A percentile compares a stretch with the other conserved stretches of the same genome.
Conservation (phyloP, 331 rosid species). For the Erythrophleum ivorense region DNA sequence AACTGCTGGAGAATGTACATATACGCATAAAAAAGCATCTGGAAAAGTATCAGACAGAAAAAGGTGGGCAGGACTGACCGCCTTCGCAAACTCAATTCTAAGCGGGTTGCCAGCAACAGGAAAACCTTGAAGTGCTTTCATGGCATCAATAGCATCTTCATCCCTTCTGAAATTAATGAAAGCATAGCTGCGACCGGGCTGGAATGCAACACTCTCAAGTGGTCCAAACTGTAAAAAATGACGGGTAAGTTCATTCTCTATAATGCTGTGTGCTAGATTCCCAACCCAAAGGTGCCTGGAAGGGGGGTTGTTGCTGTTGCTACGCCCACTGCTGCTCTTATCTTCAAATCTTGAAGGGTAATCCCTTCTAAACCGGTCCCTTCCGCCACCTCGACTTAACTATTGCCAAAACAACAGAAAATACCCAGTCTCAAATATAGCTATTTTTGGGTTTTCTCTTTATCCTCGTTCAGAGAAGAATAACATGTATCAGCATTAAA, state of each 20-base stretch:
- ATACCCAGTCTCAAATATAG: background rate
- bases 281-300: conserved; percentile 84
- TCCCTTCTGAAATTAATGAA: conserved; percentile 78
- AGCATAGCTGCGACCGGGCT: conserved; percentile 85
- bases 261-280: conserved; percentile 61
- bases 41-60: conserved; percentile 51
- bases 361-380: conserved; percentile 56
- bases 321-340: conserved; percentile 46
- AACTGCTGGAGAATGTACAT: conserved; percentile 38
- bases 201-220: conserved; percentile 83
- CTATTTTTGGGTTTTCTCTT: conserved; percentile 20
- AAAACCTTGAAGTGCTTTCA: conserved; percentile 75
- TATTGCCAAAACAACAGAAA: conserved; percentile 37
- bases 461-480: conserved; percentile 17
- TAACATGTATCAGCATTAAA: background rate
- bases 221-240: conserved; percentile 77
- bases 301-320: conserved; percentile 48
- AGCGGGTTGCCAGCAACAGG: conserved; percentile 77
- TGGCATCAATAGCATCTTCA: conserved; percentile 86
- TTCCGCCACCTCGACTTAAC: conserved; percentile 49
- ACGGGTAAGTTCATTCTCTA: conserved; percentile 70
- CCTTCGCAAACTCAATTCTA: conserved; percentile 78
- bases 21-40: conserved; percentile 41
- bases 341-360: conserved; percentile 52
- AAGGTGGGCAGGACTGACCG: conserved; percentile 80